phyloP scores from a whole-genome alignment of 2,329 filamentous ascomycete genomes.

The Colletotrichum shisoi region DNA sequence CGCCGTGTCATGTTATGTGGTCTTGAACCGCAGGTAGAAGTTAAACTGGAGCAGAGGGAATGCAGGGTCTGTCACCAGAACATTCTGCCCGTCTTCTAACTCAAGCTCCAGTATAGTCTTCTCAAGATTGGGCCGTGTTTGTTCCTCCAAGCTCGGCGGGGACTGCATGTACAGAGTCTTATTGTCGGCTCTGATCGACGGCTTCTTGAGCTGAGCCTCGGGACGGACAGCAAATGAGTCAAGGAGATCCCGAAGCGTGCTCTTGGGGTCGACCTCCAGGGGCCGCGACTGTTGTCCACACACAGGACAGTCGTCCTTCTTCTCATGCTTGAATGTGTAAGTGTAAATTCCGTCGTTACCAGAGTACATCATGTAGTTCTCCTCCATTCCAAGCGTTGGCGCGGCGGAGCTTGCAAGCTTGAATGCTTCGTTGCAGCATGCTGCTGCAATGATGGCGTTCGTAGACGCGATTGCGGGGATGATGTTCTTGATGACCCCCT shows the following conservation, averaged over 20 bases:
- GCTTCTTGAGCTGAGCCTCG: constrained; percentile 92
- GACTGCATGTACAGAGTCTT: constrained; percentile 92
- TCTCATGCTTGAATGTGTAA: constrained; percentile 94
- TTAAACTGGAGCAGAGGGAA: constrained; percentile 77
- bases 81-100: constrained; percentile 80
- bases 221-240: constrained; percentile 83
- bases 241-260: constrained; percentile 83
- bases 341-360: constrained; percentile 96
- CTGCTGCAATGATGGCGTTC: constrained; percentile 94
- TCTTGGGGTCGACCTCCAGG: constrained; percentile 72
- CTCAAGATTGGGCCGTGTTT: constrained; percentile 81
- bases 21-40: constrained; percentile 61
- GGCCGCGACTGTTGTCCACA: constrained; percentile 85
- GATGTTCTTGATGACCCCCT: constrained; percentile 99
- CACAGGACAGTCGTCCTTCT: constrained; percentile 93
- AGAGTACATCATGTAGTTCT: constrained; percentile 99
- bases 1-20: constrained; percentile 25
- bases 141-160: constrained; percentile 80
- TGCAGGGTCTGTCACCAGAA: constrained; percentile 92
- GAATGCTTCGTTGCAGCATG: constrained; percentile 95
- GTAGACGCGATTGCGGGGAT: constrained; percentile 98
- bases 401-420: constrained; percentile 88
- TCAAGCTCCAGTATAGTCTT: constrained; percentile 78
- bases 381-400: constrained; percentile 77
- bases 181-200: constrained; percentile 78